Evolutionary conservation across 2,329 filamentous ascomycete species (phyloP), one percentile per base, ranked within the genome.

Genomic region (Pseudogymnoascus sp.): DNA sequence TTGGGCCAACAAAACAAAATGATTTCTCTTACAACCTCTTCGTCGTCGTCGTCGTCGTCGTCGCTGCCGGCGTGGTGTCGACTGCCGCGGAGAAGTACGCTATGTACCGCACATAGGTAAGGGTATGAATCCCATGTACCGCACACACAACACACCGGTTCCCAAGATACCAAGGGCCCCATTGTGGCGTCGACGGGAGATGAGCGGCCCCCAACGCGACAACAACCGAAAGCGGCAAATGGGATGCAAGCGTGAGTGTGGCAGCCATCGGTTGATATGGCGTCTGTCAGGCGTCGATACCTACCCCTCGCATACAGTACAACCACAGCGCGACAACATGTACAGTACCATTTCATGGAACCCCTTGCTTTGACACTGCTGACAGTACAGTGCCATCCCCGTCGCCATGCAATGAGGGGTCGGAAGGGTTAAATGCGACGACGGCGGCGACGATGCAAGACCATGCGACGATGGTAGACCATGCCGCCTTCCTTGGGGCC

Each of bases 1-100:
- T 92, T n/a, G 83, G 84, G 2, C 87, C 86, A 3, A 82, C 86
- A 64, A 84, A 85, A 23, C 78, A 90, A 0, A 78, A 89, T 31
- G 73, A 76, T 21, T 81, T 80, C 44, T 88, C 91, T 63, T 79
- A 82, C 42, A 3, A 29, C 21, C 44, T 33, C 26, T 6, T 29
- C n/a, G n/a, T n/a, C n/a, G n/a, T 15, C n/a, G 11, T 38, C 19
- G 19, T 6, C 19, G 40, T 15, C 11, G 40, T 15, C 44, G 3
- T 9, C 44, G 44, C 7, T 23, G 44, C 44, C 6, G 7, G 11
- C 15, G 23, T n/a, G 5, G 7, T 50, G 15, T 17, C 4, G 7
- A 1, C 7, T 19, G 23, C 15, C 21, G 6, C 7, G 23, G 15
- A 50, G 44, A 50, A 50, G 23, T 21, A 42, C 38, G 21, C 9